Evolutionary conservation across 2,329 filamentous ascomycete genomes (phyloP), one percentile per base, ranked within the genome.

Genomic region (Juglanconis oblonga): DNA sequence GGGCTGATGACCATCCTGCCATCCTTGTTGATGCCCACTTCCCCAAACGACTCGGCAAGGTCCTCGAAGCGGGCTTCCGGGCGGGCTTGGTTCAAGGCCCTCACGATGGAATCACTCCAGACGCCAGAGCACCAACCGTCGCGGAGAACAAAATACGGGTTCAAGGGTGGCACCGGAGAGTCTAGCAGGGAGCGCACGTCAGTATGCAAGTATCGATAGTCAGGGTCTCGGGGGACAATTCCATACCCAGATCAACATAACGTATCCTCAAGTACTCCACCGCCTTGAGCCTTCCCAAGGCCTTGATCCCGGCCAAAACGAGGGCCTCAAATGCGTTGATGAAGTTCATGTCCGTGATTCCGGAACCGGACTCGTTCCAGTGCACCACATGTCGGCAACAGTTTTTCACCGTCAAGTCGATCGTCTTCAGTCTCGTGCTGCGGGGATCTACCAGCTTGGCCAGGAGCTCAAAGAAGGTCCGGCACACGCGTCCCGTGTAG

Each of bases 381-480:
- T 76, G 75, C 51, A 74, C 72, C 61, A 79, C 71, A 48, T 79
- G 76, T 3, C 87, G 83, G 67, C 89, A 92, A 70, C 87, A 89
- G 63, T 90, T 90, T 74, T 90, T 90, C 58, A 92, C 86, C 0
- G 87, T 87, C 49, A 92, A 73, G 66, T 92, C 88, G 29, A 92
- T 79, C 1, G 85, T 87, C 72, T 85, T 85, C 49, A 92, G 80
- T 14, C 75, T 76, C 7, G 79, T 78, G 14, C 77, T 74, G 48
- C 80, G 72, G 45, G 79, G 72, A 63, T 83, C 78, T 36, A 79
- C 78, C 35, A 77, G 73, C 49, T 75, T 74, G n/a, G 80, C 77
- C 5, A 85, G 80, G 38, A 79, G 72, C 50, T 86, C 82, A 67
- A 92, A 92, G 62, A 91, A 85, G n/a, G 77, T 76, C 58, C 85